A percentile compares a stretch with the other conserved stretches of the same genome.
These are phyloP conservation scores for Carex cristatella DNA, from an alignment of 176 grass and related monocot species.

Conservation along the genomic window DNA sequence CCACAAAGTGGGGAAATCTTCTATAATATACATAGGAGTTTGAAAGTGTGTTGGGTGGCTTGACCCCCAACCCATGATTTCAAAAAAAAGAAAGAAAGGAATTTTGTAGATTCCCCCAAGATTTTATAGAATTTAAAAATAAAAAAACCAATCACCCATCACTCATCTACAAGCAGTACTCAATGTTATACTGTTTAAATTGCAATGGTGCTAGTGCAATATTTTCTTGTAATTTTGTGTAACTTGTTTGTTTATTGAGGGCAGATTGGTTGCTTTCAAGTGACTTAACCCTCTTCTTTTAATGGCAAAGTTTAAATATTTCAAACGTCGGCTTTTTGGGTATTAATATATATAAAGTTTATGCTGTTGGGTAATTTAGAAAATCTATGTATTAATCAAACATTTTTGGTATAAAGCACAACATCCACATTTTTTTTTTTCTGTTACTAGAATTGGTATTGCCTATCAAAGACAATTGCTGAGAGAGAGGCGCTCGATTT, in stretches of 20 bases:
- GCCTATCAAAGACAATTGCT: slow-evolving; percentile 46
- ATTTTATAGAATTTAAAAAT: background rate
- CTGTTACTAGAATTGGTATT: slow-evolving; percentile 48
- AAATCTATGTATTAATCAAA: background rate
- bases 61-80: too few relatives aligned
- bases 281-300: background rate
- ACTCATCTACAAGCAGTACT: background rate
- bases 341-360: background rate
- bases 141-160: background rate
- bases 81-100: too few relatives aligned
- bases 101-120: background rate
- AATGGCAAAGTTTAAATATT: background rate
- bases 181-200: background rate
- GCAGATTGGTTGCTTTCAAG: background rate
- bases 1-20: too few relatives aligned
- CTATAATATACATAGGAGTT: too few relatives aligned
- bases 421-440: background rate
- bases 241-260: background rate
- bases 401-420: background rate
- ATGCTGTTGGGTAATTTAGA: background rate
- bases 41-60: too few relatives aligned
- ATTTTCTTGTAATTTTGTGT: background rate
- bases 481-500: slow-evolving; percentile 41
- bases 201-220: background rate
- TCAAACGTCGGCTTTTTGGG: background rate